Conservation (phyloP, 306 rosid species). For the Alnus glutinosa region DNA sequence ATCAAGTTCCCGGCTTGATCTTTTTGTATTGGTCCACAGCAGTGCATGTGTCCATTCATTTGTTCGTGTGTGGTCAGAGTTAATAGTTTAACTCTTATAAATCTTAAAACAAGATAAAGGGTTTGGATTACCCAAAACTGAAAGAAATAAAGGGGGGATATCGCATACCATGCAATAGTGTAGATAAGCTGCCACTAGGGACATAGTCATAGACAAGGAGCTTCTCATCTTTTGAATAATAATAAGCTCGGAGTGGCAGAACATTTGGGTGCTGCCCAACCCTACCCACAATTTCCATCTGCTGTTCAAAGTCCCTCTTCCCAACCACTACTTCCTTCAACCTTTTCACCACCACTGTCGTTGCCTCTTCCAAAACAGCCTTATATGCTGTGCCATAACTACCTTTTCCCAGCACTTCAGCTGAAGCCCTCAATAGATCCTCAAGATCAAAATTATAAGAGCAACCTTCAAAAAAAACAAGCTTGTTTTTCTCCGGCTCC, state of each 20-base stretch:
- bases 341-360: conserved; percentile 85
- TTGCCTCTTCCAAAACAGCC: conserved; percentile 79
- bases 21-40: not conserved
- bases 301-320: conserved; percentile 78
- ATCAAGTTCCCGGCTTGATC: not conserved
- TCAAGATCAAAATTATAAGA: conserved; percentile 86
- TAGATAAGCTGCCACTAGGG: conserved; percentile 61
- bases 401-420: conserved; percentile 88
- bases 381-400: conserved; percentile 87
- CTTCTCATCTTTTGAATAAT: conserved; percentile 88
- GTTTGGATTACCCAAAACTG: not conserved
- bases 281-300: conserved; percentile 76
- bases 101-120: conserved; percentile 2
- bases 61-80: not conserved
- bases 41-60: not conserved
- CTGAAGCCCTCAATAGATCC: conserved; percentile 82
- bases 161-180: conserved; percentile 69
- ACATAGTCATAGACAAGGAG: conserved; percentile 73
- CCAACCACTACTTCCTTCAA: conserved; percentile 86
- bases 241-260: conserved; percentile 81
- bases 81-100: conserved; percentile 1
- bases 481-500: conserved; percentile 82
- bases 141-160: conserved; percentile 17
- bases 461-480: conserved; percentile 87
- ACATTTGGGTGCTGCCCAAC: conserved; percentile 72